Evolutionary conservation across 2,329 filamentous ascomycete species (phyloP), one percentile per base, ranked within the genome.

Genomic region (Arthrobotrys sinensis): DNA sequence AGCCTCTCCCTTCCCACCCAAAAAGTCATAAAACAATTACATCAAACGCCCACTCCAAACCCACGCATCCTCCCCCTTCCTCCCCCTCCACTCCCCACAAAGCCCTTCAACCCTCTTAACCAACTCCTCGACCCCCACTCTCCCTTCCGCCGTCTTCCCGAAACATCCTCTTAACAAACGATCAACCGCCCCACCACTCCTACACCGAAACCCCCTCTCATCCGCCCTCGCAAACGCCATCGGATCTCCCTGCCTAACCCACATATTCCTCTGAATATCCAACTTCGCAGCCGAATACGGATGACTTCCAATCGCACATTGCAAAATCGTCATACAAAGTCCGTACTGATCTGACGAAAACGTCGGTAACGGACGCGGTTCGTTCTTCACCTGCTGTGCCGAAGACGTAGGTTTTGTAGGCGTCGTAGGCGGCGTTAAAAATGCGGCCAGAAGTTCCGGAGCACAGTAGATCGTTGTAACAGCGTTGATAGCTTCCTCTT

Each of bases 381-480:
- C 65, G 64, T 4, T 32, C 45, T 32, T 53, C 5, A 10, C 8
- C 46, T 38, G 53, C 11, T 38, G 52, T 21, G 34, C 28, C 2
- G 21, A 21, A 24, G 14, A 11, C 3, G 36, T 10, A 7, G 36
- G 60, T 21, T 70, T 68, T 19, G 78, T 79, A 3, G 80, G 80
- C 3, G 80, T 79, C 14, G 66, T 68, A 1, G 73, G 79, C 19
- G 63, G 67, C 2, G 75, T 71, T 24, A 81, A 36, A 34, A 81
- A 81, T 6, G 79, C 76, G 24, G 79, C 70, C 8, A 82, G 64
- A 1, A 82, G 65, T 71, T 82, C 81, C 0, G 81, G 81, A 11
- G 81, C 80, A 32, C 80, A 81, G 48, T 81, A 82, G 4, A 76
- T 67, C 16, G 80, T 81, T 7, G 81, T 82, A 10, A 81, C 76